A percentile compares a stretch with the other conserved stretches of the same genome.
These are phyloP conservation scores for Dryas octopetala DNA, from an alignment of 306 rosid genomes.

Conservation along the genomic window DNA sequence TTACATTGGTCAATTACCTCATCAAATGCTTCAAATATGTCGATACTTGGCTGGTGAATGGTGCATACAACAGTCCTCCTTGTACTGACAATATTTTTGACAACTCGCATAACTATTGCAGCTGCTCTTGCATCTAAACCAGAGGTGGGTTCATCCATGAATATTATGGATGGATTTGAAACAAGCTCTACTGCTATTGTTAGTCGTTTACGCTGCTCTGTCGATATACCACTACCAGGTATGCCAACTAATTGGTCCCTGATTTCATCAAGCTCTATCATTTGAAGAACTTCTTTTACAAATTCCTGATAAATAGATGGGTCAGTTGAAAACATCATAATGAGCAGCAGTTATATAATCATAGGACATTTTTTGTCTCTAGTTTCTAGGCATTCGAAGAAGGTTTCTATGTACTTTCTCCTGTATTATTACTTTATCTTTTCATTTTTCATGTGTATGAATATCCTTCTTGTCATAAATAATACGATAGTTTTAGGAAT, in stretches of 20 bases:
- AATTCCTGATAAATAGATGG: slow-evolving; percentile 36
- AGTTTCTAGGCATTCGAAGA: too few relatives aligned
- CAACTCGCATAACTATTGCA: slow-evolving; percentile 32
- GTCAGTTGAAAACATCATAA: background rate
- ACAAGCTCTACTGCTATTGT: slow-evolving; percentile 63
- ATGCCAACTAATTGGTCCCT: slow-evolving; percentile 53
- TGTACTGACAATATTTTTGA: slow-evolving; percentile 24
- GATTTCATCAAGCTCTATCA: slow-evolving; percentile 46
- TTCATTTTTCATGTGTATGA: too few relatives aligned
- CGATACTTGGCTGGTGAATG: slow-evolving; percentile 33
- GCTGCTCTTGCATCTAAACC: slow-evolving; percentile 35
- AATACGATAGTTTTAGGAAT: background rate
- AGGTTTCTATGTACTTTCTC: too few relatives aligned
- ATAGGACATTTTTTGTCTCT: background rate
- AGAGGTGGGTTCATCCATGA: slow-evolving; percentile 32
- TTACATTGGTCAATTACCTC: slow-evolving; percentile 9
- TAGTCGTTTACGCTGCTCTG: slow-evolving; percentile 54
- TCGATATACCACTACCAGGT: slow-evolving; percentile 43
- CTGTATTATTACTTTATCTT: too few relatives aligned
- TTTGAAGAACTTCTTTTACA: slow-evolving; percentile 51
- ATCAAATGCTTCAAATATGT: slow-evolving; percentile 29
- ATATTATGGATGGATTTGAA: slow-evolving; percentile 26
- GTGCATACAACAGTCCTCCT: slow-evolving; percentile 28
- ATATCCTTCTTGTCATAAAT: background rate
- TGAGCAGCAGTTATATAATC: background rate